A percentile compares a stretch with the other conserved stretches of the same genome.
Conservation (phyloP, 345 rosid species). For the Jatropha curcas region DNA sequence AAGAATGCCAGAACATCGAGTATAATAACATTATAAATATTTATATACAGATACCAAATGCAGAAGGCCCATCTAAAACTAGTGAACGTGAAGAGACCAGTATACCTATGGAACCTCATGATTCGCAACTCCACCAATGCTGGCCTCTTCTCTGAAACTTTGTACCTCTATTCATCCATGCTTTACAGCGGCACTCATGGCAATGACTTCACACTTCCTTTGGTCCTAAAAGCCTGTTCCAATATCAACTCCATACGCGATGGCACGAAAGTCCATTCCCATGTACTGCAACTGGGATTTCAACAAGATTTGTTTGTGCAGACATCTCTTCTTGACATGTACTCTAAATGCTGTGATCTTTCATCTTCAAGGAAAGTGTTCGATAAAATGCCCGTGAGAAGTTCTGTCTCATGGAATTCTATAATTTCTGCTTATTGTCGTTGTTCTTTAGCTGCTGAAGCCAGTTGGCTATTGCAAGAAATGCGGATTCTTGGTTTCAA, state of each 20-base stretch:
- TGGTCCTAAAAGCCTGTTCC: conserved; percentile 29
- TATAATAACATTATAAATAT: too few relatives aligned
- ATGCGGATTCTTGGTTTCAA: conserved; percentile 34
- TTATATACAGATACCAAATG: not conserved
- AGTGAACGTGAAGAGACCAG: not conserved
- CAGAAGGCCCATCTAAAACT: not conserved
- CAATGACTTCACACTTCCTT: conserved; percentile 28
- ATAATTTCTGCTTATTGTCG: conserved; percentile 32
- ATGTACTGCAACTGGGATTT: conserved; percentile 21
- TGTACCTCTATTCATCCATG: conserved; percentile 18
- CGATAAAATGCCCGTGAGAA: conserved; percentile 32
- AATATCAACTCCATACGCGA: conserved; percentile 9
- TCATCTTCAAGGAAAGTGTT: conserved; percentile 23
- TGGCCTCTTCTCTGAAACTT: conserved; percentile 14
- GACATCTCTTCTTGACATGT: conserved; percentile 31
- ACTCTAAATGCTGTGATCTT: conserved; percentile 21
- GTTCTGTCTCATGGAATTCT: conserved; percentile 30
- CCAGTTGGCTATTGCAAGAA: conserved; percentile 17
- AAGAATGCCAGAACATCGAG: too few relatives aligned
- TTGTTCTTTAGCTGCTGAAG: conserved; percentile 15
- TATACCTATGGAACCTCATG: conserved; percentile 31
- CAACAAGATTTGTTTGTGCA: conserved; percentile 21
- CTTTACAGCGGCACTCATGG: conserved; percentile 22
- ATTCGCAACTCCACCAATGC: conserved; percentile 23
- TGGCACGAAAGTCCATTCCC: conserved; percentile 22